Evolutionary conservation across 176 grass and related monocot genomes (phyloP).

Genomic region (Bonia amplexicaulis): DNA sequence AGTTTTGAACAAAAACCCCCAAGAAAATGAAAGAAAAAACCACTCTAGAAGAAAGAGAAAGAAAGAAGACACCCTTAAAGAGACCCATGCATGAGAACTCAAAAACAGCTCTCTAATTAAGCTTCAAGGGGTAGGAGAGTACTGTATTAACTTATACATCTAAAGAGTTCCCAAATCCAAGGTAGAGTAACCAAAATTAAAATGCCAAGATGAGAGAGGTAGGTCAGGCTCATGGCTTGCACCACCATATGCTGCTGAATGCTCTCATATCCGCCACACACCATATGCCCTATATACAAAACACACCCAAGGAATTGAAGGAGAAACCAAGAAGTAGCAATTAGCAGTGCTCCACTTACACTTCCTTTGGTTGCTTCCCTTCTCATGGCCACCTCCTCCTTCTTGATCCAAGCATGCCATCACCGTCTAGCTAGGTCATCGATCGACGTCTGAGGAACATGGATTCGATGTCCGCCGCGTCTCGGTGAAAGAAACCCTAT

Average conservation of each 20-base stretch:
- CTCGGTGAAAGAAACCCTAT: constrained; percentile 23
- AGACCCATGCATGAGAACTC: constrained; percentile 50
- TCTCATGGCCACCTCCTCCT: constrained; percentile 6
- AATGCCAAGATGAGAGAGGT: constrained; percentile 41
- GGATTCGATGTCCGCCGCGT: background rate
- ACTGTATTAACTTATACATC: constrained; percentile 54
- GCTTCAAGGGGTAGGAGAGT: constrained; percentile 32
- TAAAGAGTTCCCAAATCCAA: constrained; percentile 35
- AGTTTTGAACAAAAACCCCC: constrained; percentile 22
- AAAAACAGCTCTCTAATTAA: constrained; percentile 60
- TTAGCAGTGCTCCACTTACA: constrained; percentile 47
- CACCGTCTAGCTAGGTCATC: constrained; percentile 11
- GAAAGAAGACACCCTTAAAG: constrained; percentile 27
- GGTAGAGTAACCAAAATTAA: constrained; percentile 39
- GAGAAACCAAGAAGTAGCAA: constrained; percentile 32
- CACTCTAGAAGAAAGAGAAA: constrained; percentile 33
- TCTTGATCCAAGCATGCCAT: constrained; percentile 1
- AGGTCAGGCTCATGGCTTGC: constrained; percentile 27
- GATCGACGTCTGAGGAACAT: background rate
- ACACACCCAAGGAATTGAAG: constrained; percentile 23
- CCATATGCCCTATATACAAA: constrained; percentile 60
- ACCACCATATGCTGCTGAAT: constrained; percentile 32
- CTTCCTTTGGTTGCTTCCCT: constrained; percentile 32
- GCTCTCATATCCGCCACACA: constrained; percentile 35
- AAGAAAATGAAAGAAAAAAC: constrained; percentile 19